Conservation (phyloP, 495 filamentous ascomycete genomes). For the Amniculicola lignicola region DNA sequence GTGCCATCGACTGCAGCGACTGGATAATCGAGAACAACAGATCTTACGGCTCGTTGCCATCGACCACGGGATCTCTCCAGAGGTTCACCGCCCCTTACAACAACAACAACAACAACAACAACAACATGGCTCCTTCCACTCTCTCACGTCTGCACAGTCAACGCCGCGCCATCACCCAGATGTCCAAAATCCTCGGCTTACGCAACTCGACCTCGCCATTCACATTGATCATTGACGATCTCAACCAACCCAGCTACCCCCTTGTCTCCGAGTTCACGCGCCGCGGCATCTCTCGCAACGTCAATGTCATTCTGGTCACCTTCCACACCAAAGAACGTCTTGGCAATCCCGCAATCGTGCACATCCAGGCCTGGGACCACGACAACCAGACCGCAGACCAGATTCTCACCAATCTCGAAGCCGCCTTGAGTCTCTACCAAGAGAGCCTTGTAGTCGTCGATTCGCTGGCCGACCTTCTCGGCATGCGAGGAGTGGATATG, state of each 20-base stretch:
- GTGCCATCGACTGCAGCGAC: neutral
- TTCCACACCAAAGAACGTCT: conserved; percentile 8
- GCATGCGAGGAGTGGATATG: conserved; percentile 11
- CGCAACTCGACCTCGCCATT: conserved; percentile 65
- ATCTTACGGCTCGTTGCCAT: neutral
- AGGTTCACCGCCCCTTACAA: too few relatives aligned
- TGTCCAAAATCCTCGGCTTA: conserved; percentile 62
- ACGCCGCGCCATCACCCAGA: conserved; percentile 10
- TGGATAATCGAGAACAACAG: conserved; percentile 14
- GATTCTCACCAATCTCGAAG: conserved; percentile 3
- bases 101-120: too few relatives aligned
- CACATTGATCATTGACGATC: conserved; percentile 66
- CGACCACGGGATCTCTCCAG: too few relatives aligned
- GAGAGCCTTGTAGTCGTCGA: conserved; percentile 31
- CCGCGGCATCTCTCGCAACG: conserved; percentile 21
- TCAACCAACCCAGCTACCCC: conserved; percentile 62
- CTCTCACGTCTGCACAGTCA: too few relatives aligned
- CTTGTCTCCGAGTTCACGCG: conserved; percentile 11
- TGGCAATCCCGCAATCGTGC: conserved; percentile 8
- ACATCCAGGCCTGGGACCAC: conserved; percentile 6
- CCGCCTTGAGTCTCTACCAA: conserved; percentile 2
- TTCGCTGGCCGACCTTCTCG: conserved; percentile 24
- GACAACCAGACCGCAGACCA: conserved; percentile 1
- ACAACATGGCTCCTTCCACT: too few relatives aligned
- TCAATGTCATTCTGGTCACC: conserved; percentile 21